phyloP scores from a whole-genome alignment of 2,329 filamentous ascomycete genomes.

The Cladophialophora chaetospira region DNA sequence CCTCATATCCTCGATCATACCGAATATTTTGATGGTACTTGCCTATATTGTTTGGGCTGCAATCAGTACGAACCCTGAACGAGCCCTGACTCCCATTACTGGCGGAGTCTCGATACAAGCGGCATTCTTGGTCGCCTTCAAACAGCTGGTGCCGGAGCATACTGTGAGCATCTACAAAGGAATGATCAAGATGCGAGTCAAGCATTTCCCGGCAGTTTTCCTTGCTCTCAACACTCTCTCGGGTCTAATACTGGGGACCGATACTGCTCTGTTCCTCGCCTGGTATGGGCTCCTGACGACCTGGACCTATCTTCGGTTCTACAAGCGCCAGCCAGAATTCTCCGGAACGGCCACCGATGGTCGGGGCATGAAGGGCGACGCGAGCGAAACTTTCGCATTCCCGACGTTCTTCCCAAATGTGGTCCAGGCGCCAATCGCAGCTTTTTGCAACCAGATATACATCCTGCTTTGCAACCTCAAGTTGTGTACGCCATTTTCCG shows the following conservation, averaged over 20 bases:
- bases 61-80: constrained; percentile 52
- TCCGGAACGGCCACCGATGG: constrained; percentile 57
- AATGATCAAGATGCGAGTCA: constrained; percentile 83
- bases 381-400: constrained; percentile 94
- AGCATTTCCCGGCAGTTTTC: constrained; percentile 76
- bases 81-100: constrained; percentile 71
- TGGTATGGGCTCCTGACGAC: constrained; percentile 80
- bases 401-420: constrained; percentile 91
- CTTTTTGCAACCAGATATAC: constrained; percentile 75
- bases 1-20: constrained; percentile 72
- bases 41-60: constrained; percentile 74
- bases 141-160: constrained; percentile 94
- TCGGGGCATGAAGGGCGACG: constrained; percentile 74
- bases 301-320: constrained; percentile 97
- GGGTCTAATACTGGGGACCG: constrained; percentile 65
- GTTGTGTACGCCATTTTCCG: constrained; percentile 82
- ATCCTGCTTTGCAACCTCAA: constrained; percentile 71
- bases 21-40: constrained; percentile 74
- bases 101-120: constrained; percentile 89
- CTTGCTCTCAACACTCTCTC: constrained; percentile 70
- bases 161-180: constrained; percentile 93
- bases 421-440: constrained; percentile 73
- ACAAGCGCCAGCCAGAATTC: constrained; percentile 66
- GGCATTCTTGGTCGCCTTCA: constrained; percentile 93
- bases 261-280: constrained; percentile 76